Conservation (phyloP, 805 yeast genomes). For the Torulaspora maleeae region DNA sequence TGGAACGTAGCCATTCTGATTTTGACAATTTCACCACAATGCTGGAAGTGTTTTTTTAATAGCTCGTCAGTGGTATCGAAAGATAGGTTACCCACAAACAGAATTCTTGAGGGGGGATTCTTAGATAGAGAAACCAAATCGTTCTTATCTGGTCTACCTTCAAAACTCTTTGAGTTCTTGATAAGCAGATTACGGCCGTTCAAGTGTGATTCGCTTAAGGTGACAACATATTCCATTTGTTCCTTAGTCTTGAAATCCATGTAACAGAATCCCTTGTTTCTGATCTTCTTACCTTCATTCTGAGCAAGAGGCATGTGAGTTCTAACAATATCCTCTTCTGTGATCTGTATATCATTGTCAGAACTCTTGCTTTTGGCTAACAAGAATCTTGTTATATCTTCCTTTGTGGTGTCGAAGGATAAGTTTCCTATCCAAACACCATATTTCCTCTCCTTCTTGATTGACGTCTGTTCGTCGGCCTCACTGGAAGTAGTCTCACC, state of each 20-base stretch:
- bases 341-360: slow-evolving; percentile 40
- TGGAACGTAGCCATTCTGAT: slow-evolving; percentile 98
- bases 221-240: slow-evolving; percentile 58
- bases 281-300: slow-evolving; percentile 55
- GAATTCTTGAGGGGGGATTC: slow-evolving; percentile 82
- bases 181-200: slow-evolving; percentile 85
- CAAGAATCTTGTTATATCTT: slow-evolving; percentile 64
- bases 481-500: slow-evolving; percentile 26
- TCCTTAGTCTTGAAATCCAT: slow-evolving; percentile 65
- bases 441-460: slow-evolving; percentile 37
- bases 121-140: slow-evolving; percentile 49
- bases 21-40: slow-evolving; percentile 79
- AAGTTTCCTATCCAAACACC: slow-evolving; percentile 96
- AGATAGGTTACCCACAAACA: slow-evolving; percentile 89
- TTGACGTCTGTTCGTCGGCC: slow-evolving; percentile 13
- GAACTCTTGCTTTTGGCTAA: slow-evolving; percentile 49
- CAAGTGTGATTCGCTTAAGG: slow-evolving; percentile 63
- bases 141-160: slow-evolving; percentile 74
- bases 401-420: slow-evolving; percentile 75
- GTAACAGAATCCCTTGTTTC: slow-evolving; percentile 77
- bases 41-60: slow-evolving; percentile 76
- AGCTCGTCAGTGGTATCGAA: slow-evolving; percentile 84
- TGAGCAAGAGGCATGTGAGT: slow-evolving; percentile 70
- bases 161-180: slow-evolving; percentile 73
- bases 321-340: slow-evolving; percentile 61